A percentile compares a stretch with the other conserved stretches of the same genome.
These are phyloP conservation scores for Avena atlantica DNA, from an alignment of 176 grass and related monocot genomes.

Conservation along the genomic window DNA sequence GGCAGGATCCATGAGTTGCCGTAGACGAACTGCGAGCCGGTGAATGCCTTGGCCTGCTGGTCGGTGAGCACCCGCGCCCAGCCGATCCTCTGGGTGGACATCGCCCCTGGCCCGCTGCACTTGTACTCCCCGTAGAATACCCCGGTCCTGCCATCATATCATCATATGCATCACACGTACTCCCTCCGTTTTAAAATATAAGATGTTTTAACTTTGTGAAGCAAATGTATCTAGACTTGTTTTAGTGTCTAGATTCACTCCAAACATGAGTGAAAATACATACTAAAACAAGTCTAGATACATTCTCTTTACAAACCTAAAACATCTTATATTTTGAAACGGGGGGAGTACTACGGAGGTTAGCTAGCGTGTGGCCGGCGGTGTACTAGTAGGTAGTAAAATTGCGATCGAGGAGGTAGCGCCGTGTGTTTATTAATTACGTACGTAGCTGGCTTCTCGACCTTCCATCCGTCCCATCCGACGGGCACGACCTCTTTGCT, in stretches of 20 bases:
- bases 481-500: slow-evolving; percentile 62
- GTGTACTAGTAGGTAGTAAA: too few relatives aligned
- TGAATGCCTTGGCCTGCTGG: slow-evolving; percentile 45
- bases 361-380: too few relatives aligned
- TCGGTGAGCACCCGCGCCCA: slow-evolving; percentile 52
- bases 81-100: slow-evolving; percentile 27
- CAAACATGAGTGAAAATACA: too few relatives aligned
- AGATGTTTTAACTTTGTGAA: too few relatives aligned
- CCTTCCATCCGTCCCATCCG: slow-evolving; percentile 61
- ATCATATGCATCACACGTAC: not conserved
- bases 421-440: not conserved
- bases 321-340: too few relatives aligned
- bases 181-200: not conserved
- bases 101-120: slow-evolving; percentile 38
- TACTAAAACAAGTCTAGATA: too few relatives aligned
- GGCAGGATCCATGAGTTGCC: slow-evolving; percentile 51
- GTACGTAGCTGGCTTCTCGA: slow-evolving; percentile 14
- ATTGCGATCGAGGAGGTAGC: too few relatives aligned
- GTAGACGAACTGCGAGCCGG: slow-evolving; percentile 43
- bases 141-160: slow-evolving; percentile 26
- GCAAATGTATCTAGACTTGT: too few relatives aligned
- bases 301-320: too few relatives aligned
- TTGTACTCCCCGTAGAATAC: slow-evolving; percentile 61
- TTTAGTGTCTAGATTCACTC: too few relatives aligned
- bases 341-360: too few relatives aligned